Conservation (phyloP, 208 protist genomes). For the Acanthamoeba polyphaga region DNA sequence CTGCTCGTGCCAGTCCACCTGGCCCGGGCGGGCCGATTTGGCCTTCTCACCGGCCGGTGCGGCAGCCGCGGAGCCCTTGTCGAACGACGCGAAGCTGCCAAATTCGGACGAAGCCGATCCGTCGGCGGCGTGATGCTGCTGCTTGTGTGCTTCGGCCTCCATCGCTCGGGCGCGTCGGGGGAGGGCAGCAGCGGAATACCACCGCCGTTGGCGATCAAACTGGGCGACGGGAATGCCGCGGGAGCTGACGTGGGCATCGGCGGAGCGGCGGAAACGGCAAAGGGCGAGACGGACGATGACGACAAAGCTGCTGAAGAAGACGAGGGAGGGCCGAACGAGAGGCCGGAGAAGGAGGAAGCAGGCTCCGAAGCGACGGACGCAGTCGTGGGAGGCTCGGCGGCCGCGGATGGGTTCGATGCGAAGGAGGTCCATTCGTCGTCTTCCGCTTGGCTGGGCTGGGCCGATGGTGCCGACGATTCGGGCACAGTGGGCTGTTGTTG, state of each 20-base stretch:
- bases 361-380: too few relatives aligned
- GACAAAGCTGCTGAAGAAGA: background rate
- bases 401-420: background rate
- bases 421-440: background rate
- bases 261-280: too few relatives aligned
- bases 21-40: background rate
- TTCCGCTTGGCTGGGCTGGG: background rate
- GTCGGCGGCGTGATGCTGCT: background rate
- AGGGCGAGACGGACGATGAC: background rate
- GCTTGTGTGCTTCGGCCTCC: background rate
- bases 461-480: too few relatives aligned
- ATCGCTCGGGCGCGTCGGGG: background rate
- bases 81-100: background rate
- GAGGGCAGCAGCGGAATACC: background rate
- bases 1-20: conserved; percentile 23
- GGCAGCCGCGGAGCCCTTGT: background rate
- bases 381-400: background rate
- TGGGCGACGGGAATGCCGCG: too few relatives aligned
- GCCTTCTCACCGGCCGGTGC: background rate
- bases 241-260: too few relatives aligned
- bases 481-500: too few relatives aligned
- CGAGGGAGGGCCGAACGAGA: background rate
- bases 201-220: background rate
- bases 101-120: background rate
- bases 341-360: background rate